phyloP scores from a whole-genome alignment of 768 basidiomycete species.

The Termitomyces bulborhizus region DNA sequence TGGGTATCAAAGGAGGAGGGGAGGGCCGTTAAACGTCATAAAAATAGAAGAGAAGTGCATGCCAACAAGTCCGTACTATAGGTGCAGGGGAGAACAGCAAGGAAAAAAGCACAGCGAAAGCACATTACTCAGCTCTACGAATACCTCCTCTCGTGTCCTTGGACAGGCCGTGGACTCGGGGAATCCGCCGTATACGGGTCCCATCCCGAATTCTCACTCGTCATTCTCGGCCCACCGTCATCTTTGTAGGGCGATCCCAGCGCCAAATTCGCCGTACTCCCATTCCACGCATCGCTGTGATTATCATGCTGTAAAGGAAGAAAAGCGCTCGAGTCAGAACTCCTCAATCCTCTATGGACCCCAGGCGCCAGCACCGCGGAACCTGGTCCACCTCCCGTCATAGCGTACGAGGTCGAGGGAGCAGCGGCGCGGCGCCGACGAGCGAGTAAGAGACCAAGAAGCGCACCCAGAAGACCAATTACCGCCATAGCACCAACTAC shows the following conservation, averaged over 20 bases:
- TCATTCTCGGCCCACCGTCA: constrained; percentile 19
- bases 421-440: constrained; percentile 43
- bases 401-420: constrained; percentile 20
- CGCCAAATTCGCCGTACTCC: constrained; percentile 42
- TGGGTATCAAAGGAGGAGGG: neutral
- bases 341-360: constrained; percentile 27
- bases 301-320: constrained; percentile 65
- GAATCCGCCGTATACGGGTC: constrained; percentile 28
- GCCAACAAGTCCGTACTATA: constrained; percentile 5
- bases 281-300: constrained; percentile 51
- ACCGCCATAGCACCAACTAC: constrained; percentile 48
- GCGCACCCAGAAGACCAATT: constrained; percentile 44
- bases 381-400: constrained; percentile 15
- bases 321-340: constrained; percentile 66
- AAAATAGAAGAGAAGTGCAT: neutral
- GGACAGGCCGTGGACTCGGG: neutral
- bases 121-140: constrained; percentile 11
- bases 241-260: constrained; percentile 26
- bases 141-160: neutral
- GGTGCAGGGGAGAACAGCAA: neutral
- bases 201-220: constrained; percentile 23
- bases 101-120: constrained; percentile 1
- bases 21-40: constrained; percentile 3
- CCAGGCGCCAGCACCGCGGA: constrained; percentile 14
- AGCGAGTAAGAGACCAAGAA: constrained; percentile 45